These are phyloP conservation scores for Withania somnifera DNA, from an alignment of 305 asterid genomes.

Conservation along the genomic window DNA sequence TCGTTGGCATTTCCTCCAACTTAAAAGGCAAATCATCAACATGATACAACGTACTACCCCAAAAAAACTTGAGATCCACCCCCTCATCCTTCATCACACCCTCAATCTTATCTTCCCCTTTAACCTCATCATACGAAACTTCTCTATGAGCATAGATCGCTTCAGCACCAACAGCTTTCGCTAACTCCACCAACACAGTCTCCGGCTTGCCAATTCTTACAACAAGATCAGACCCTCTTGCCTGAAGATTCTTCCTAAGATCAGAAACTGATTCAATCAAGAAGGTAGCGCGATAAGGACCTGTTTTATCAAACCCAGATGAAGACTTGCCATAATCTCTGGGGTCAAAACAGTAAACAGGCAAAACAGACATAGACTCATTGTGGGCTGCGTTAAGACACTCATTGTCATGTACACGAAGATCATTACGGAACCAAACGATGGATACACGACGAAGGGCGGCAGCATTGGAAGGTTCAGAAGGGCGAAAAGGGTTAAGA, in stretches of 20 bases:
- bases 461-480: constrained; percentile 64
- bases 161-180: constrained; percentile 73
- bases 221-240: constrained; percentile 86
- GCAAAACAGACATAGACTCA: constrained; percentile 71
- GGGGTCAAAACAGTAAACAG: constrained; percentile 95
- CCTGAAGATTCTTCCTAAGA: constrained; percentile 51
- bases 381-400: constrained; percentile 69
- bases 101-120: constrained; percentile 79
- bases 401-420: constrained; percentile 86
- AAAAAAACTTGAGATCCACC: constrained; percentile 73
- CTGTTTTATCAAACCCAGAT: constrained; percentile 92
- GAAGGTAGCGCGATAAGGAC: constrained; percentile 76
- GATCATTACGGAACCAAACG: constrained; percentile 97
- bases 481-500: constrained; percentile 57
- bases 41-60: constrained; percentile 98
- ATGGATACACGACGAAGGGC: constrained; percentile 61
- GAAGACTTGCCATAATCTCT: constrained; percentile 86
- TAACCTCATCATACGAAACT: constrained; percentile 72
- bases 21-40: constrained; percentile 92
- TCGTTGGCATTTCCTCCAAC: constrained; percentile 71
- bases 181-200: constrained; percentile 67
- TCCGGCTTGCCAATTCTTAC: constrained; percentile 88
- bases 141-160: constrained; percentile 85
- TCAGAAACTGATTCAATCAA: constrained; percentile 69
- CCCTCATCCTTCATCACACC: constrained; percentile 77